A percentile compares a stretch with the other conserved stretches of the same genome.
These are phyloP conservation scores for carrot (Daucus carota) DNA, from an alignment of 129 eudicot genomes.

Conservation along the genomic window DH1_v3.0 NC_030384.2:37967001-37967500, in stretches of 20 bases:
- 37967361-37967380: not conserved
- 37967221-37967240: slow-evolving; percentile 25
- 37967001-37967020: not conserved
- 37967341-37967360: not conserved
- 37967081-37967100: not conserved
- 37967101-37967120: not conserved
- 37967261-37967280: slow-evolving; percentile 29
- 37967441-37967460: not conserved
- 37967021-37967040: not conserved
- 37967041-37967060: not conserved
- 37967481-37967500: not conserved
- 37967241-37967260: slow-evolving; percentile 30
- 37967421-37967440: not conserved
- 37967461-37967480: not conserved
- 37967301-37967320: not conserved
- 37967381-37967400: not conserved
- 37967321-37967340: not conserved
- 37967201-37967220: slow-evolving; percentile 29
- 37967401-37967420: not conserved
- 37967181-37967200: slow-evolving; percentile 30
- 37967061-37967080: not conserved
- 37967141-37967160: slow-evolving; percentile 41
- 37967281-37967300: not conserved
- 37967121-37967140: not conserved
- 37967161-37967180: slow-evolving; percentile 74